phyloP scores from a whole-genome alignment of 108 stramenopile genomes.

The Stephanodiscus triporus region DNA sequence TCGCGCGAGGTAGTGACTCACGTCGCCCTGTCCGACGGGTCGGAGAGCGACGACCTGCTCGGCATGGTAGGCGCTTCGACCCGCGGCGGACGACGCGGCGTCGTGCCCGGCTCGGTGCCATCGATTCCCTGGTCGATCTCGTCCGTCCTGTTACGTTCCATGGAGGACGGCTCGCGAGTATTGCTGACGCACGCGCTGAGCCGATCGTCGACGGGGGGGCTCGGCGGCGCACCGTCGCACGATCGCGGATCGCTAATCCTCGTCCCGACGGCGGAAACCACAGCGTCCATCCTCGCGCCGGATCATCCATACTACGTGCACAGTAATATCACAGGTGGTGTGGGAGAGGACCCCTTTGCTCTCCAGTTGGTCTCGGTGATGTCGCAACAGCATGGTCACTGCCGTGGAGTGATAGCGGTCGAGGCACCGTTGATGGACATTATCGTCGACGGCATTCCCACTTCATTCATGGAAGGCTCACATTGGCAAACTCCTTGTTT shows the following conservation, averaged over 20 bases:
- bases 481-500: conserved; percentile 35
- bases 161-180: conserved; percentile 33
- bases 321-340: background rate
- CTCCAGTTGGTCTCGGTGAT: conserved; percentile 33
- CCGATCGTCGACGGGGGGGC: conserved; percentile 1
- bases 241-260: conserved; percentile 41
- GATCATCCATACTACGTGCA: conserved; percentile 40
- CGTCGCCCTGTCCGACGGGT: conserved; percentile 38
- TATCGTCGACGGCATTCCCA: conserved; percentile 31
- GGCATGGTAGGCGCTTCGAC: conserved; percentile 26
- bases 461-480: conserved; percentile 37
- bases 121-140: conserved; percentile 36
- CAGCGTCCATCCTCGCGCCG: conserved; percentile 30
- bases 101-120: too few species aligned
- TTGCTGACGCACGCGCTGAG: conserved; percentile 37
- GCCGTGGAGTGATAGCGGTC: conserved; percentile 37
- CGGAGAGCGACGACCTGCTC: conserved; percentile 39
- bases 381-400: conserved; percentile 32
- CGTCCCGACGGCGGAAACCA: conserved; percentile 35
- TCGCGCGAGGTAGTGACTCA: conserved; percentile 24
- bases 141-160: conserved; percentile 36
- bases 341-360: conserved; percentile 9
- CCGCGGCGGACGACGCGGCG: background rate
- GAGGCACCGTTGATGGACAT: conserved; percentile 42
- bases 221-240: conserved; percentile 1